Percentiles rank a stretch among this genome's conserved stretches.
Evolutionary conservation across 2,329 filamentous ascomycete genomes (phyloP).

Genomic region (Fusarium tricinctum): DNA sequence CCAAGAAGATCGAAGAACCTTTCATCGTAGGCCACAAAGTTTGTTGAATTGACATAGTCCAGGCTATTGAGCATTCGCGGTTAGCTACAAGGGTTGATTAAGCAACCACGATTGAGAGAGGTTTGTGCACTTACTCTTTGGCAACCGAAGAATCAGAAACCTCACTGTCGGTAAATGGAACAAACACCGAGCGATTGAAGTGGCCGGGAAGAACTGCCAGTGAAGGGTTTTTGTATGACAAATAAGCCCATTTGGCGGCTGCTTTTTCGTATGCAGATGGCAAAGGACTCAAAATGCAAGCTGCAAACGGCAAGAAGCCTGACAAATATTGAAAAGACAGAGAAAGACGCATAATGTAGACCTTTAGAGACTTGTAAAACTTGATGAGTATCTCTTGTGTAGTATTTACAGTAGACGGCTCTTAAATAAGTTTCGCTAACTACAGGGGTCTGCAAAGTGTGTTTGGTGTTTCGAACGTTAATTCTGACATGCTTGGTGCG

Average conservation of each 20-base stretch:
- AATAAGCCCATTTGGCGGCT: not conserved
- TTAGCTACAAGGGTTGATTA: not conserved
- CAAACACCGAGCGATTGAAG: constrained; percentile 2
- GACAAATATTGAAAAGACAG: not conserved
- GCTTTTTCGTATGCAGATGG: not conserved
- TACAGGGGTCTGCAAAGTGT: too few species aligned
- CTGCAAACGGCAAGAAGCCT: not conserved
- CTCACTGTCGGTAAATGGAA: not conserved
- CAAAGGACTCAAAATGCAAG: not conserved
- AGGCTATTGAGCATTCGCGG: not conserved
- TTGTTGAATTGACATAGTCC: not conserved
- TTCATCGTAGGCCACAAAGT: constrained; percentile 1
- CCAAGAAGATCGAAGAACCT: not conserved
- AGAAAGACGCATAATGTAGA: not conserved
- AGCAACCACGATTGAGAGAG: too few species aligned
- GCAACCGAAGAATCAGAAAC: not conserved
- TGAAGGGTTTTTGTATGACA: not conserved
- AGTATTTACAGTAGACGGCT: not conserved
- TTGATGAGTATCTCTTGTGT: not conserved
- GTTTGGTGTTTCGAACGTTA: too few species aligned
- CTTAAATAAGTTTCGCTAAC: not conserved
- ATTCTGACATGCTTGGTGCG: too few species aligned
- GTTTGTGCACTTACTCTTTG: not conserved
- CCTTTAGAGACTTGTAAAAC: not conserved
- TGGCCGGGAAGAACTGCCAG: not conserved